Base-by-base conservation (phyloP, 257 asterid species). In the Nicotiana tabacum region DNA sequence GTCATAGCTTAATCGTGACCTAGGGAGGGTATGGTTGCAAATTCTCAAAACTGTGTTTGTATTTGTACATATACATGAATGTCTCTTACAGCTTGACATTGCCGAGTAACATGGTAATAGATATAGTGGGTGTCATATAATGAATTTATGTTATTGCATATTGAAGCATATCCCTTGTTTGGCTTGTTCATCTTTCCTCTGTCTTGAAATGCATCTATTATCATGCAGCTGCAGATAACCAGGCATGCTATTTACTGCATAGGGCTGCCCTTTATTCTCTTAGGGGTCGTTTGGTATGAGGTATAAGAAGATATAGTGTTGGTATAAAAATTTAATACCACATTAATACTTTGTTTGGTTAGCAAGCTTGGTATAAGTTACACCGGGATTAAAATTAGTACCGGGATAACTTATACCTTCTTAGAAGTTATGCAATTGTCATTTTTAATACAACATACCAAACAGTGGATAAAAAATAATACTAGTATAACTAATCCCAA, bases 61-160 rank as follows among this genome's bases (percentile, higher is more conserved):
- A 80, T 80, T 80, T 80, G 83, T 80, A 80, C 83, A 80, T 80
- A 64, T 37, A 66, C 29, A 43, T 70, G 60, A 70, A 43, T 43
- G 43, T 65, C 43, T 30, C 43, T 29, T 65, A 2, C 72, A 65
- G 72, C 43, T 65, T 65, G 60, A 43, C 78, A 32, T 27, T 48
- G 62, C 80, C 43, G 7, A 24, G 0, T 27, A 13, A 46, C 79
- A 74, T 24, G 80, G 62, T 16, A 51, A 74, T 12, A 37, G 62
- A 48, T 74, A 74, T 74, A 51, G 43, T 74, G 64, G 27, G 16
- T 48, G 43, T 48, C 62, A 74, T 51, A 27, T 27, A 74, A n/a
- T n/a, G n/a, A n/a, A 24, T 15, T 51, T 46, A 13, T 46, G 24
- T 4, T 13, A 74, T 48, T 74, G 43, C 62, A 74, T 29, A 15